Evolutionary conservation across 495 filamentous ascomycete species (phyloP).

Genomic region (Corynascus novoguineensis): DNA sequence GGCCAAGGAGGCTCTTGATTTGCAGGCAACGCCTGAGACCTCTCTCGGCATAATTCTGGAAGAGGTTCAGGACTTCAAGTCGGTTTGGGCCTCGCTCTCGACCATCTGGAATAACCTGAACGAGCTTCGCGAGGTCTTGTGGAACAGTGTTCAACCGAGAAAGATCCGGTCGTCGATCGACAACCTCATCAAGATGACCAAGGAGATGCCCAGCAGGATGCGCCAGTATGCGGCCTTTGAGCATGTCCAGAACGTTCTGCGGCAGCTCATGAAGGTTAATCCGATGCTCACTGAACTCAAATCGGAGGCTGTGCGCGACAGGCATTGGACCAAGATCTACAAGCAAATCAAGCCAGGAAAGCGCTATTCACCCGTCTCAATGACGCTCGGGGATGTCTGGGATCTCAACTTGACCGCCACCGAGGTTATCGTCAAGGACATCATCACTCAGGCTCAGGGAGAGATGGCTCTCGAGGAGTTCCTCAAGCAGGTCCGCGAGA

Average conservation of each 20-base stretch:
- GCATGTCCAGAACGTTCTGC: conserved; percentile 89
- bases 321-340: conserved; percentile 97
- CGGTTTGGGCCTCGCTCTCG: conserved; percentile 89
- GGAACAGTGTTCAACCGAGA: conserved; percentile 87
- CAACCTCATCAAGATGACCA: conserved; percentile 91
- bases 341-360: conserved; percentile 86
- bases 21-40: conserved; percentile 71
- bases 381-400: conserved; percentile 97
- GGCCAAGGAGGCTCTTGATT: conserved; percentile 91
- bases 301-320: conserved; percentile 90
- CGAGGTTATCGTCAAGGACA: conserved; percentile 80
- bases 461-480: conserved; percentile 99
- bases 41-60: conserved; percentile 76
- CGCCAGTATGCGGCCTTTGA: conserved; percentile 98
- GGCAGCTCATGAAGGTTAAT: conserved; percentile 83
- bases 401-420: conserved; percentile 83
- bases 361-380: conserved; percentile 83
- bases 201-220: conserved; percentile 99
- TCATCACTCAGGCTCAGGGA: conserved; percentile 92
- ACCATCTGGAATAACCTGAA: conserved; percentile 97
- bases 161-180: conserved; percentile 88
- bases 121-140: conserved; percentile 83
- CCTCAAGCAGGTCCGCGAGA: conserved; percentile 91
- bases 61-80: conserved; percentile 97
- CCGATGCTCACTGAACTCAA: conserved; percentile 83